A percentile compares a stretch with the other conserved stretches of the same genome.
These are phyloP conservation scores for Hypoxylon sp. DNA, from an alignment of 2,329 filamentous ascomycete genomes.

Conservation along the genomic window DNA sequence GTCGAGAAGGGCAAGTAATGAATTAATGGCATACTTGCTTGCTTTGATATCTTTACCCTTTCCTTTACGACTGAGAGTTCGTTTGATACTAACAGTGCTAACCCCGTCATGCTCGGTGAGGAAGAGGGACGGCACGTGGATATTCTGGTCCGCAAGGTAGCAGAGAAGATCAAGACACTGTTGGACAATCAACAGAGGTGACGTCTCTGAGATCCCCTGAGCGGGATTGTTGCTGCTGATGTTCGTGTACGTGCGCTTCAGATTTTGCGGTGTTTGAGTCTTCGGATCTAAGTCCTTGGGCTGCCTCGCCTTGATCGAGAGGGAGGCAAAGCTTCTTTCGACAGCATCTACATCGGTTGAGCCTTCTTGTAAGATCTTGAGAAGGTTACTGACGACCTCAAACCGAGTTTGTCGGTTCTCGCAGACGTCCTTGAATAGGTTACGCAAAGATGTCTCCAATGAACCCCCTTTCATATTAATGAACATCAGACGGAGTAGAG, in stretches of 20 bases:
- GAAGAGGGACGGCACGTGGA: slow-evolving; percentile 90
- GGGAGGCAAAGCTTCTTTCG: slow-evolving; percentile 91
- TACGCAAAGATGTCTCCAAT: slow-evolving; percentile 82
- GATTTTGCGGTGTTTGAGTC: slow-evolving; percentile 79
- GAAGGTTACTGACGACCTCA: slow-evolving; percentile 89
- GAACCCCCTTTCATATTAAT: slow-evolving; percentile 85
- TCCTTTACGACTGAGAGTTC: slow-evolving; percentile 79
- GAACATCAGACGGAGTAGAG: slow-evolving; percentile 98
- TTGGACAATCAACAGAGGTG: slow-evolving; percentile 92
- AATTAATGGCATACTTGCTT: slow-evolving; percentile 90
- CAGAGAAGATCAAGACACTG: slow-evolving; percentile 89
- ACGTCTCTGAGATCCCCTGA: slow-evolving; percentile 82
- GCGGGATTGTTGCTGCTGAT: slow-evolving; percentile 54
- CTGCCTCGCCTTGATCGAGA: slow-evolving; percentile 90
- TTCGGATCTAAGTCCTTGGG: slow-evolving; percentile 71
- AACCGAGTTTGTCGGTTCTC: slow-evolving; percentile 96
- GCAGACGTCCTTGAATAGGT: slow-evolving; percentile 89
- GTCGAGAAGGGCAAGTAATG: slow-evolving; percentile 85
- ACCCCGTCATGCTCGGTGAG: slow-evolving; percentile 88
- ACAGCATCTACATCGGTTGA: slow-evolving; percentile 93
- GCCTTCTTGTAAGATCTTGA: slow-evolving; percentile 94
- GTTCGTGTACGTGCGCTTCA: slow-evolving; percentile 78
- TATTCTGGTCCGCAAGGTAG: slow-evolving; percentile 83
- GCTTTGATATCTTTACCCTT: slow-evolving; percentile 87
- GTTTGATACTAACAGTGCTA: slow-evolving; percentile 77